Base-by-base conservation (phyloP, 2,329 filamentous ascomycete genomes). In the Claviceps sp. region DNA sequence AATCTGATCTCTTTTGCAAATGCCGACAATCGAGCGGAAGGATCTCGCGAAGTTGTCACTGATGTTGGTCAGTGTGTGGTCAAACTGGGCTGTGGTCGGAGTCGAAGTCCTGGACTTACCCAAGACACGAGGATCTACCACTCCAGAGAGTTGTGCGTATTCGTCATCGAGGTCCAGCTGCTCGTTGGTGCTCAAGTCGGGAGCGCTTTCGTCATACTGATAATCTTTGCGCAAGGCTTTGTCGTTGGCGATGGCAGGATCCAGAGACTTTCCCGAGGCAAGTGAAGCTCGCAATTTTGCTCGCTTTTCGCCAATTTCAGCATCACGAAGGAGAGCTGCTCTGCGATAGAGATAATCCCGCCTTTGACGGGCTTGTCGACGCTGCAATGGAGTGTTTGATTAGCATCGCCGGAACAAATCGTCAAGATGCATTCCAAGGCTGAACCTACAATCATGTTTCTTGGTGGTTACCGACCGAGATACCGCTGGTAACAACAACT, bases 1-100 rank as follows among this genome's bases (percentile, higher is more conserved):
- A 95, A 72, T 50, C 89, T 76, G 50, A 95, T 85, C 67, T 97
- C 93, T 66, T 98, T 97, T 34, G 88, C 85, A 63, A 98, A 98
- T 0, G 88, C 84, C n/a, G 82, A 79, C 8, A 98, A 75, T 51
- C 93, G 78, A 47, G 86, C 85, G 34, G 85, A 91, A 20, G 93
- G 91, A 58, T 91, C 86, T 63, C 93, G 81, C 46, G 86, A 93
- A 3, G 93, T 98, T 24, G 91, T 95, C 49, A 96, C 86, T 95
- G 22, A 38, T 37, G 18, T 37, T 26, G 49, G 6, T 50, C 22
- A 50, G 49, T 46, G 40, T 18, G 49, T 37, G 22, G 9, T 50
- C 16, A 5, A 30, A 45, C 13, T 24, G 11, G 42, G 20, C 5
- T 22, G 13, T 26, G 13, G 34, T 11, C 14, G 20, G 2, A 14